Percentiles rank a stretch among this genome's conserved stretches.
These are phyloP conservation scores for Sphenostylis stenocarpa DNA, from an alignment of 306 rosid species.

Conservation along the genomic window DNA sequence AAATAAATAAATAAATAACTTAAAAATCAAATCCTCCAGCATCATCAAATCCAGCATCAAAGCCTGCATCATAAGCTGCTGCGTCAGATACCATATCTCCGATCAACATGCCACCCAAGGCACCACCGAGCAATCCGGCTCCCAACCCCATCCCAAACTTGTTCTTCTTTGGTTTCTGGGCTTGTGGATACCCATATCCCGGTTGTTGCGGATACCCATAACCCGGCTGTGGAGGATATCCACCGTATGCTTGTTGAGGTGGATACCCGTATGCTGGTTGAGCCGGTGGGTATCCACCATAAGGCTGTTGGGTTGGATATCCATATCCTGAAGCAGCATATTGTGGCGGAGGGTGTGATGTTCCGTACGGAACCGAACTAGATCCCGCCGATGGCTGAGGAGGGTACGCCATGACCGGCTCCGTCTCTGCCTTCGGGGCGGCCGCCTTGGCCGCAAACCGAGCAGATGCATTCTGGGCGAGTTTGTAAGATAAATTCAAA, in stretches of 20 bases:
- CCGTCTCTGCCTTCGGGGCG: too few species aligned
- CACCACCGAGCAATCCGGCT: constrained; percentile 82
- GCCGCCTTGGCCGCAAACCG: not conserved
- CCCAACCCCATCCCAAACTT: constrained; percentile 75
- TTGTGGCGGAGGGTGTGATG: not conserved
- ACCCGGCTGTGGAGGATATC: constrained; percentile 8
- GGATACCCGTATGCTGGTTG: not conserved
- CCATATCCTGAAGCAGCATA: not conserved
- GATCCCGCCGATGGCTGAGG: not conserved
- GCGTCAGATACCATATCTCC: constrained; percentile 80
- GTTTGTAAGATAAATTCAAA: constrained; percentile 50
- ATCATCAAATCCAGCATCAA: constrained; percentile 47
- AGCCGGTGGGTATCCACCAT: not conserved
- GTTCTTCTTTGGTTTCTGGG: constrained; percentile 47
- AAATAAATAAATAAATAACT: not conserved
- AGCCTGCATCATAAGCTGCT: constrained; percentile 38
- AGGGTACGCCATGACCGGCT: constrained; percentile 41
- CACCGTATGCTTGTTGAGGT: not conserved
- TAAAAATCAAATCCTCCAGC: constrained; percentile 43
- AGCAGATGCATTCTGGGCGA: constrained; percentile 14
- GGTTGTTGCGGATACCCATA: constrained; percentile 23
- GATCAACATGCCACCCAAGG: constrained; percentile 69
- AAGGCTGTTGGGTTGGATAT: not conserved
- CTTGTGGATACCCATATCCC: constrained; percentile 49
- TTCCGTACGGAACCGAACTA: not conserved